Evolutionary conservation across 2,329 filamentous ascomycete genomes (phyloP).

Genomic region (Pseudogymnoascus sp.): DNA sequence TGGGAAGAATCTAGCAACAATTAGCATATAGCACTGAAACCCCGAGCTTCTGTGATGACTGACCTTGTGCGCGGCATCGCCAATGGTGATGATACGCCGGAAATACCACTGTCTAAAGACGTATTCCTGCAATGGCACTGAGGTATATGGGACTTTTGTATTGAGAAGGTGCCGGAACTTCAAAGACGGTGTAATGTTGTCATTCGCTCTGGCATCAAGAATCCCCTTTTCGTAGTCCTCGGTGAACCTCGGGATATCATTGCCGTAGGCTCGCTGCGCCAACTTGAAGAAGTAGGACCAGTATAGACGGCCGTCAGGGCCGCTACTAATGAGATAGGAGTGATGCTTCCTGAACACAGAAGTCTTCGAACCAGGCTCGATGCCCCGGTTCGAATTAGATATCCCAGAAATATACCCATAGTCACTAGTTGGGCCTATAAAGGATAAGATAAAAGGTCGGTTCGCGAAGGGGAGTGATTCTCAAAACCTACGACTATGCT

Average conservation of each 20-base stretch:
- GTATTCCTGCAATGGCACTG: constrained; percentile 31
- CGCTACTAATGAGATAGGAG: constrained; percentile 18
- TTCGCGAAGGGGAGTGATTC: constrained; percentile 18
- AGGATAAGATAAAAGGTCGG: neutral
- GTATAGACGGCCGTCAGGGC: constrained; percentile 16
- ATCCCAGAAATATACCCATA: constrained; percentile 12
- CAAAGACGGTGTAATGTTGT: constrained; percentile 18
- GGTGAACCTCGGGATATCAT: constrained; percentile 25
- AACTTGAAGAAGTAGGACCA: constrained; percentile 22
- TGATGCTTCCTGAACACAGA: constrained; percentile 12
- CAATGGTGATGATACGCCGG: constrained; percentile 33
- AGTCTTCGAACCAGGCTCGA: constrained; percentile 1
- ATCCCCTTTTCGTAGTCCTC: constrained; percentile 22
- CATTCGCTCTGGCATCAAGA: constrained; percentile 18
- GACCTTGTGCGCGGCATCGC: constrained; percentile 38
- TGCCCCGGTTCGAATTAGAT: constrained; percentile 9
- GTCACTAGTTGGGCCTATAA: neutral
- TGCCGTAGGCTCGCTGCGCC: constrained; percentile 17
- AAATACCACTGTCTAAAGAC: constrained; percentile 35
- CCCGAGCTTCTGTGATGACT: neutral
- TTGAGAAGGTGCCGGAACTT: constrained; percentile 27
- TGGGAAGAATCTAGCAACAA: neutral
- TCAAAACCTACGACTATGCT: constrained; percentile 14
- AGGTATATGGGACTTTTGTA: constrained; percentile 16
- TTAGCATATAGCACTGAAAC: neutral